A percentile compares a stretch with the other conserved stretches of the same genome.
Evolutionary conservation across 2,329 filamentous ascomycete genomes (phyloP).

Genomic region (Penicillium hesseltinei): DNA sequence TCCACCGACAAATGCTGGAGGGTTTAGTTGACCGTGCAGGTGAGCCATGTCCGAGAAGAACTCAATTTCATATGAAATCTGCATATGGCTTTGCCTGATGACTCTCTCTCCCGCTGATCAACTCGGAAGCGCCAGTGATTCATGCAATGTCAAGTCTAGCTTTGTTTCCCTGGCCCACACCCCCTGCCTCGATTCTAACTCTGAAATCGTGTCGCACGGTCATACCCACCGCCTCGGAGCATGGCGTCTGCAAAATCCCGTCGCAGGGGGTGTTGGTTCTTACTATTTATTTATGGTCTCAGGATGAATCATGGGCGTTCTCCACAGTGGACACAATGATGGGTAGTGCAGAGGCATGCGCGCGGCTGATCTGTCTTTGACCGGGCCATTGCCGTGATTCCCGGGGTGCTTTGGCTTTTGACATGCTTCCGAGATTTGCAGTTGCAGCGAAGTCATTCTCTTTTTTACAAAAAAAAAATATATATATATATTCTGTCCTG

Average conservation of each 20-base stretch:
- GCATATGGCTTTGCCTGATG: not conserved
- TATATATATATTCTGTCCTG: not conserved
- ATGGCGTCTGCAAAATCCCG: slow-evolving; percentile 13
- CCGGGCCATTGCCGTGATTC: slow-evolving; percentile 4
- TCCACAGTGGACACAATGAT: slow-evolving; percentile 15
- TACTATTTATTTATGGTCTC: slow-evolving; percentile 2
- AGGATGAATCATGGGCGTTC: slow-evolving; percentile 11
- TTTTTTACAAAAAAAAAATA: too few species aligned
- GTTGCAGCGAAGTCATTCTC: not conserved
- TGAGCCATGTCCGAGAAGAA: not conserved
- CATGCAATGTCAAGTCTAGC: not conserved
- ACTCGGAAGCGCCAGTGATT: not conserved
- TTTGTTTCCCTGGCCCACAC: not conserved
- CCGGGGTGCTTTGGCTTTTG: slow-evolving; percentile 4
- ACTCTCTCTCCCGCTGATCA: not conserved
- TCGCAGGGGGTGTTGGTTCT: slow-evolving; percentile 2
- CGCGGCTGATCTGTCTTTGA: slow-evolving; percentile 20
- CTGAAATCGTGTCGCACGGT: slow-evolving; percentile 9
- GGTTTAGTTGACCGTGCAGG: not conserved
- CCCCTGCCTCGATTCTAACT: slow-evolving; percentile 4
- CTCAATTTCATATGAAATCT: not conserved
- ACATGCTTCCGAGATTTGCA: not conserved
- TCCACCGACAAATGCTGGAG: not conserved
- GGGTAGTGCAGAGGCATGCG: slow-evolving; percentile 15
- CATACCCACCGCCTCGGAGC: slow-evolving; percentile 10